Base-by-base conservation (phyloP, 352 stramenopile species). In the Phytophthora aleatoria region DNA sequence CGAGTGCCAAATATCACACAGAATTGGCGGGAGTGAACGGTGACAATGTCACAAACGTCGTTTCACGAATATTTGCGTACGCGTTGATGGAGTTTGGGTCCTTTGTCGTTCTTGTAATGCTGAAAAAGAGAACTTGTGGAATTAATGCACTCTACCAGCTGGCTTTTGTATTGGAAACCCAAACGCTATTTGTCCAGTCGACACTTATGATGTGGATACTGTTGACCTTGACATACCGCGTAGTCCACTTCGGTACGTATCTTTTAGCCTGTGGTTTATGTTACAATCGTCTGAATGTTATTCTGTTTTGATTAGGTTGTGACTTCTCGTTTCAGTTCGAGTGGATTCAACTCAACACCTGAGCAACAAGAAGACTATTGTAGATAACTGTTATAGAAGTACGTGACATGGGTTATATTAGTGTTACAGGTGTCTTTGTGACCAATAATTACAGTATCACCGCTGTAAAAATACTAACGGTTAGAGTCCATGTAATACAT, bases 131-230 rank as follows among this genome's bases (percentile, higher is more conserved):
- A 24, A 49, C 33, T 10, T 62, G 67, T n/a, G 35, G 60, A 1
- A 57, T 82, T 15, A 69, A 56, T 7, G 39, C 47, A 2, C 44
- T 77, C 2, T 59, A 77, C 16, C 61, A 76, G 26, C 31, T 79
- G 3, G 63, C 67, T 5, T 82, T 82, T 50, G 74, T 82, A 12
- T 28, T 79, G 9, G 74, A 82, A 44, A 76, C 65, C 0, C 74
- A 75, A 48, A 35, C 48, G 10, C 16, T 61, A 12, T 61, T 65
- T 12, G 38, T 82, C 6, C 68, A 73, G 10, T 61, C 61, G 31
- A 74, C 51, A 16, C 20, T 78, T 0, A 65, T 79, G 44, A 63
- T 64, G 28, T 76, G 70, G 67, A 68, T 74, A 36, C 3, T 71
- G 5, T 20, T 71, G 26, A 65, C 54, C 2, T 59, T 71, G 20